Evolutionary conservation across 306 rosid genomes (phyloP), one percentile per base, ranked within the genome.

Genomic region (Pyrus communis): DNA sequence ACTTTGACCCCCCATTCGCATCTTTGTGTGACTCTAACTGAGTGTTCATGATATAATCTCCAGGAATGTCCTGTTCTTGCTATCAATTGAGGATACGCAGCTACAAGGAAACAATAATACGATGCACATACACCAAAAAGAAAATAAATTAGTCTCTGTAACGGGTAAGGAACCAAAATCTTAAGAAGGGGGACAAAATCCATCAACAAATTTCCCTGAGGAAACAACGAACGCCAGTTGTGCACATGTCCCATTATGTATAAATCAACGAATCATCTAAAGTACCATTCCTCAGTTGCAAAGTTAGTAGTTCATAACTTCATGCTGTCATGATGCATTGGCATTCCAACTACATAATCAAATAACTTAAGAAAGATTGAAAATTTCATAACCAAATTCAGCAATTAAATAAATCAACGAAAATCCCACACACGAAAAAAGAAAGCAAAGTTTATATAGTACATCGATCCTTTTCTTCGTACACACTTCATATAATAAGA

Each of bases 31-130:
- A 87, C 78, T 82, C 88, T 78, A 81, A 83, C 77, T 80, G 86
- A 84, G 83, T 82, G 85, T 80, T 88, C 93, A 82, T 80, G 75
- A 71, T 76, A 30, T 71, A 31, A 73, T 69, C 82, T 82, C 54
- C 84, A 27, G 46, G 52, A 74, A 83, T 27, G 42, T 69, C 80
- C 71, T 23, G 33, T 62, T 78, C 81, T 71, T 69, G 66, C 49
- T 18, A 82, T 75, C 75, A 82, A 69, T 35, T 52, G 51, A 3
- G 11, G 79, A 75, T 75, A 7, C 69, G n/a, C 70, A 76, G 80
- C 85, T 78, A 84, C 78, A 77, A 57, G 49, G 33, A 49, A 73
- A 55, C 73, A 75, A 23, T 59, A 46, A 27, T 74, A 59, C 35
- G 55, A 21, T 6, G 3, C 64, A 2, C 30, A 66, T 63, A 58